These are phyloP conservation scores for Stellera chamaejasme DNA, from an alignment of 345 rosid species.

Conservation along the genomic window DNA sequence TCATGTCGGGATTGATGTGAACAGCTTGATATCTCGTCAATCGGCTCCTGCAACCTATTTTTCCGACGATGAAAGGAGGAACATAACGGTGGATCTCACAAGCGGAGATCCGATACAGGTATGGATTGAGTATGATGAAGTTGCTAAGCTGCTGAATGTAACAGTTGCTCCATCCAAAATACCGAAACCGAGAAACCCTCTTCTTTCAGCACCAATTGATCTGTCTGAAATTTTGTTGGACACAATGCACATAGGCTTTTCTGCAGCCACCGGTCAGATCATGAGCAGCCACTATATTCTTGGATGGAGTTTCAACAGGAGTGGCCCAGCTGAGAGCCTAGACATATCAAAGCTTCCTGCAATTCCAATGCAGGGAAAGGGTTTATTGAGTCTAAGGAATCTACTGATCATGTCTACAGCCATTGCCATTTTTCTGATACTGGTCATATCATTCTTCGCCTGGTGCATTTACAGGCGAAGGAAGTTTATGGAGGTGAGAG, in stretches of 20 bases:
- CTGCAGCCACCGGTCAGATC: constrained; percentile 36
- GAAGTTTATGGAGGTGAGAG: constrained; percentile 29
- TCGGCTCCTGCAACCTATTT: constrained; percentile 29
- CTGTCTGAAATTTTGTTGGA: constrained; percentile 32
- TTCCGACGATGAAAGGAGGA: constrained; percentile 12
- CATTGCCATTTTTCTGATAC: constrained; percentile 9
- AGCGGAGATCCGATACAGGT: constrained; percentile 33
- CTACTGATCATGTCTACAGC: neutral
- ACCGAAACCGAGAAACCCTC: constrained; percentile 36
- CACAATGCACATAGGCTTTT: constrained; percentile 46
- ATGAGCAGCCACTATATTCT: constrained; percentile 31
- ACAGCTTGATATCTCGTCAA: constrained; percentile 19
- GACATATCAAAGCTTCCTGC: constrained; percentile 40
- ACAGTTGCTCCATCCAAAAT: constrained; percentile 34
- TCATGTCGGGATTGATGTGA: constrained; percentile 52
- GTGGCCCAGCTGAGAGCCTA: constrained; percentile 33
- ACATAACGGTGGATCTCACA: constrained; percentile 10
- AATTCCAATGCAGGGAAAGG: constrained; percentile 20
- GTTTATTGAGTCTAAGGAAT: neutral
- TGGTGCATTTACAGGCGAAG: constrained; percentile 19
- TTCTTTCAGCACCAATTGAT: constrained; percentile 33
- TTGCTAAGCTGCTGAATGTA: constrained; percentile 25
- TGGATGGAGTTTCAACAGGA: constrained; percentile 60
- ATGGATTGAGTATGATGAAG: constrained; percentile 48
- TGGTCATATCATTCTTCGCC: constrained; percentile 13